Evolutionary conservation across 1,284 basidiomycete species (phyloP), one percentile per base, ranked within the genome.

Genomic region (Rhodofomes roseus): DNA sequence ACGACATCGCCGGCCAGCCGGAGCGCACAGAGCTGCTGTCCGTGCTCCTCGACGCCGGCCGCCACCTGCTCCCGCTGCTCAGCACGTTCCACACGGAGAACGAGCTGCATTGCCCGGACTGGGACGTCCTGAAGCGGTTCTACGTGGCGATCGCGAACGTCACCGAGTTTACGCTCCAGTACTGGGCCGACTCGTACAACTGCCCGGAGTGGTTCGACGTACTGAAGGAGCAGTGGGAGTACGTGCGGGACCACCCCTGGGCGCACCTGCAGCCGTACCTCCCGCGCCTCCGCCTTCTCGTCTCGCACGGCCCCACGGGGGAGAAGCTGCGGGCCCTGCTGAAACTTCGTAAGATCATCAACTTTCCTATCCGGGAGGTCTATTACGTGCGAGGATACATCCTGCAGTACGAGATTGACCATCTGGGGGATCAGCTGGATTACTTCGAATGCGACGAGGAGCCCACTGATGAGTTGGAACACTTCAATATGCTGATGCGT

Each of bases 381-480:
- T 3, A 11, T 9, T 44, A 44, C 43, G 7, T 9, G 23, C 11
- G 11, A n/a, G 43, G 43, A 9, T 25, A 23, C 25, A 44, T 44
- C 23, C 16, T 14, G 43, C 43, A 25, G 43, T 25, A 14, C 12
- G 43, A 44, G 22, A 8, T 12, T 16, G 43, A 44, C 12, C 6
- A 12, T 1, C 23, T 44, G 1, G 11, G 25, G 23, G 22, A 9
- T 9, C 22, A 44, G 43, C 6, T 44, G 43, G 43, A 25, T 8
- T 22, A 23, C 11, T 44, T 44, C 43, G 12, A 2, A 16, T 44
- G 43, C 43, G 23, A 23, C 16, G 43, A 44, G 43, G 22, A 44
- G 4, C 23, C 25, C 7, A 44, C 43, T 6, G 9, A 20, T 18
- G 69, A 66, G 2, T 67, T 71, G 3, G 64, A 73, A 16, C 63